A percentile compares a stretch with the other conserved stretches of the same genome.
Evolutionary conservation across 108 stramenopile species (phyloP).

Genomic region (Nitzschia palea): DNA sequence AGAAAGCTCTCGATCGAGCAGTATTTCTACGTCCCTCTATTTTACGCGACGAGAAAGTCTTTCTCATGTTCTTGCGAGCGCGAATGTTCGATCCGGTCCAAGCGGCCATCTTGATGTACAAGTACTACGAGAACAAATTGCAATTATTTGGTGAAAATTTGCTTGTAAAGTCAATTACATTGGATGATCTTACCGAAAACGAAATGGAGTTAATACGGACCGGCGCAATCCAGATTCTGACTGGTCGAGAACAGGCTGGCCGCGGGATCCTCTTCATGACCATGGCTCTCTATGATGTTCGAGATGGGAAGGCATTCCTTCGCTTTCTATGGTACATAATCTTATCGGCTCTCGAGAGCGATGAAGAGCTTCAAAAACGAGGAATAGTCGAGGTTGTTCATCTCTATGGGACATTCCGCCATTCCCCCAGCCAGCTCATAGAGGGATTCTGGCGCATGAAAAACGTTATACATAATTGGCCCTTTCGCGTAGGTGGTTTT

Average conservation of each 20-base stretch:
- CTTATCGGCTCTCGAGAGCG: neutral
- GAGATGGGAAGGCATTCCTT: neutral
- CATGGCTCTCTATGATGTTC: neutral
- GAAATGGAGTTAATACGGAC: slow-evolving; percentile 7
- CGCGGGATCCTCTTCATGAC: slow-evolving; percentile 2
- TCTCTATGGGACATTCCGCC: neutral
- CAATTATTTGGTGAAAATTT: slow-evolving; percentile 22
- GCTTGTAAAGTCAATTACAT: slow-evolving; percentile 8
- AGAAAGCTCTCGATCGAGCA: slow-evolving; percentile 11
- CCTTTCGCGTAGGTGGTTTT: neutral
- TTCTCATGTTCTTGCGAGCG: slow-evolving; percentile 24
- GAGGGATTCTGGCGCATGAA: neutral
- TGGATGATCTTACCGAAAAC: slow-evolving; percentile 12
- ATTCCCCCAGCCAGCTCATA: neutral
- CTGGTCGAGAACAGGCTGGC: slow-evolving; percentile 6
- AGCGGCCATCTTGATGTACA: slow-evolving; percentile 9
- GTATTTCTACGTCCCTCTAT: neutral
- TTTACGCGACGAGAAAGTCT: slow-evolving; percentile 1
- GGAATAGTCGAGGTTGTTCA: neutral
- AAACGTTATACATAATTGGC: neutral
- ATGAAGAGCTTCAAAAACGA: slow-evolving; percentile 3
- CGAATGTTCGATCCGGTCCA: slow-evolving; percentile 2
- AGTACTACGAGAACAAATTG: slow-evolving; percentile 16
- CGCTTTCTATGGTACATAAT: slow-evolving; percentile 6
- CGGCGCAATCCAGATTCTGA: slow-evolving; percentile 21